Percentiles rank a stretch among this genome's conserved stretches.
phyloP scores from a whole-genome alignment of 176 grass and related monocot species.

The Rhynchospora breviuscula region DNA sequence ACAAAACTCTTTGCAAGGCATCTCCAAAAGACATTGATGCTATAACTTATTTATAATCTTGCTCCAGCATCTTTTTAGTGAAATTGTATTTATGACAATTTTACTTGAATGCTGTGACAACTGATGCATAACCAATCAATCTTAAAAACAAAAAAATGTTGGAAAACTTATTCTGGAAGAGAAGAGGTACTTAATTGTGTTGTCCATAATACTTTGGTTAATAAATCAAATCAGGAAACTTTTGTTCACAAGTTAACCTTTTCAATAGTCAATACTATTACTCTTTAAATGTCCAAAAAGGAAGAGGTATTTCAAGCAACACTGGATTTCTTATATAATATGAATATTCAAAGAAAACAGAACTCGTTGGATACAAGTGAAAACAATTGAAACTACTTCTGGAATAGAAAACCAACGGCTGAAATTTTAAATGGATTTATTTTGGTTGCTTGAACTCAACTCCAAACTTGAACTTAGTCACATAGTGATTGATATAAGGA shows the following conservation, averaged over 20 bases:
- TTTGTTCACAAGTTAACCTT: neutral
- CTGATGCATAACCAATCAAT: neutral
- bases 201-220: conserved; percentile 1
- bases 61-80: neutral
- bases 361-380: neutral
- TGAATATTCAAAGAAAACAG: neutral
- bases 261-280: neutral
- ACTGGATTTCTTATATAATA: neutral
- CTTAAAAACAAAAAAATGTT: neutral
- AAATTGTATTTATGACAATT: neutral
- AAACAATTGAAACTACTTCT: neutral
- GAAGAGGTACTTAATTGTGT: neutral
- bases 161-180: neutral
- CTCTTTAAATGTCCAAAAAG: neutral
- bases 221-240: neutral
- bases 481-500: neutral
- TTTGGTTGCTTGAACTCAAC: neutral
- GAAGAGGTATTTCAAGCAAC: neutral
- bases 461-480: neutral
- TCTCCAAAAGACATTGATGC: neutral
- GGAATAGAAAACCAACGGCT: neutral
- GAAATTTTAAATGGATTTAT: neutral
- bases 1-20: neutral
- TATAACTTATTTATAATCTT: neutral
- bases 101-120: neutral